Evolutionary conservation across 2,329 filamentous ascomycete genomes (phyloP).

Genomic region (Pyrenochaeta sp.): DNA sequence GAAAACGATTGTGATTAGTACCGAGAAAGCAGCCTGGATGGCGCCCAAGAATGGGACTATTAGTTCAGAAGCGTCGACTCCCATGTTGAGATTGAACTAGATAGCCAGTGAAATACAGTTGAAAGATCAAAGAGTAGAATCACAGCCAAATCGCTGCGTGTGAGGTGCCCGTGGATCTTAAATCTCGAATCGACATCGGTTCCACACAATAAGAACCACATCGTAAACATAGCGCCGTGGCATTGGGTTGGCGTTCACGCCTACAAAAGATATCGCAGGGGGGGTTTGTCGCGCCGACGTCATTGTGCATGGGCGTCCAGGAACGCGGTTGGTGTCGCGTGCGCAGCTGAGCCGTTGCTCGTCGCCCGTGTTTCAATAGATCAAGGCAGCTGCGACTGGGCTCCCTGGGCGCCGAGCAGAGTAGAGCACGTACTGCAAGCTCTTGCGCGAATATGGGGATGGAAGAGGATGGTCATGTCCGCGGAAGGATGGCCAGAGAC

Average conservation of each 20-base stretch:
- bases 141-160: too few species aligned
- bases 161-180: too few species aligned
- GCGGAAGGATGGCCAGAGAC: too few species aligned
- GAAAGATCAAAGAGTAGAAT: too few species aligned
- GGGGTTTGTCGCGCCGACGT: slow-evolving; percentile 4
- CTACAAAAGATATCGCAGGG: background rate
- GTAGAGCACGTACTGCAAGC: too few species aligned
- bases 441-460: too few species aligned
- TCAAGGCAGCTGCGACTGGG: too few species aligned
- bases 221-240: slow-evolving; percentile 2
- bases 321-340: slow-evolving; percentile 16
- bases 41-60: slow-evolving; percentile 61
- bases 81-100: slow-evolving; percentile 22
- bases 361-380: too few species aligned
- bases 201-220: too few species aligned
- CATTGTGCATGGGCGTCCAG: slow-evolving; percentile 9
- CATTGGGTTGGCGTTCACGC: slow-evolving; percentile 7
- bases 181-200: too few species aligned
- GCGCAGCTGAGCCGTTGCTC: background rate
- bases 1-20: slow-evolving; percentile 63
- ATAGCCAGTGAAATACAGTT: background rate
- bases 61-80: slow-evolving; percentile 36
- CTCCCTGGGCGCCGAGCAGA: too few species aligned
- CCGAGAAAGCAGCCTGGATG: slow-evolving; percentile 63
- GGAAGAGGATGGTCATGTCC: too few species aligned